Conservation (phyloP, 768 basidiomycete genomes). For the Mycena filopes region DNA sequence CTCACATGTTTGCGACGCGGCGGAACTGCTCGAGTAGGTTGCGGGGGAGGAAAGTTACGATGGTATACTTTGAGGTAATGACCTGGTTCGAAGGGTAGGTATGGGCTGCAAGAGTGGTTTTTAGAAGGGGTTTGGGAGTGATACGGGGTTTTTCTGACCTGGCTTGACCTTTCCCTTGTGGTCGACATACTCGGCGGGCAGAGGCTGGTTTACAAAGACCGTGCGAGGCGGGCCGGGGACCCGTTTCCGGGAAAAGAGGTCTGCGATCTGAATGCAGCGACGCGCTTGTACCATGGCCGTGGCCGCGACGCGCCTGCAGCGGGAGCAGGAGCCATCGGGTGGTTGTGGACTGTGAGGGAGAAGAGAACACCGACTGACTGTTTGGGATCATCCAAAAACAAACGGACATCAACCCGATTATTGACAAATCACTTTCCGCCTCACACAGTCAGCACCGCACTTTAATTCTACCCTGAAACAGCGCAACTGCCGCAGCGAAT, state of each 20-base stretch:
- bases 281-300: slow-evolving; percentile 48
- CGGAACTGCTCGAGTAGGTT: slow-evolving; percentile 80
- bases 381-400: not conserved
- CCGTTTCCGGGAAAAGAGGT: slow-evolving; percentile 54
- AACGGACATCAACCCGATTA: not conserved
- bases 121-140: too few species aligned
- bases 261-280: slow-evolving; percentile 52
- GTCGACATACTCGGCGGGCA: slow-evolving; percentile 59
- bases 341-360: not conserved
- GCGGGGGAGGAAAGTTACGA: slow-evolving; percentile 74
- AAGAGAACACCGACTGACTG: slow-evolving; percentile 2
- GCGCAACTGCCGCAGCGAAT: too few species aligned
- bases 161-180: slow-evolving; percentile 53
- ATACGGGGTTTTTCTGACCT: too few species aligned
- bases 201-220: slow-evolving; percentile 58
- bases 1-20: slow-evolving; percentile 77
- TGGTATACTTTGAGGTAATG: slow-evolving; percentile 57
- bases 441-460: too few species aligned
- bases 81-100: slow-evolving; percentile 64
- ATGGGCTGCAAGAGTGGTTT: too few species aligned
- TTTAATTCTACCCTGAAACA: too few species aligned
- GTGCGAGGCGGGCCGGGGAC: slow-evolving; percentile 54
- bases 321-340: slow-evolving; percentile 18
- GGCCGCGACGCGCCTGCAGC: slow-evolving; percentile 4
- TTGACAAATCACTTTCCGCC: not conserved